Evolutionary conservation across 2,329 filamentous ascomycete species (phyloP), one percentile per base, ranked within the genome.

Genomic region (Pezicula radicicola): DNA sequence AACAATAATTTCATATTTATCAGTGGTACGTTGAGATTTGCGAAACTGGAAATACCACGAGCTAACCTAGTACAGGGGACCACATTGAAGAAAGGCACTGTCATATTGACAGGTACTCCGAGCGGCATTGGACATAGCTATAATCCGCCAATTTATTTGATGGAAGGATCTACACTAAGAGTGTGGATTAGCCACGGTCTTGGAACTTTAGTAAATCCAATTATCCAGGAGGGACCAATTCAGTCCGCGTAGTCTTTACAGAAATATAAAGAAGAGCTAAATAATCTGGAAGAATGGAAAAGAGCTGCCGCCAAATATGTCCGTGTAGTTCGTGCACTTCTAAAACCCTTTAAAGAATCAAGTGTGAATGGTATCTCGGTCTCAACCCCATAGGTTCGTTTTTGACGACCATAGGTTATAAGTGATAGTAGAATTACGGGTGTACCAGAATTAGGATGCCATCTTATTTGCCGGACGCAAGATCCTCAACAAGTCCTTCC

Each of bases 71-170:
- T 68, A 1, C 70, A 75, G 41, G 54, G 54, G 13, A 55, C 54
- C 6, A 55, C 54, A 15, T 39, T 55, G 43, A 44, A 30, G 36
- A 40, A 42, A 35, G 54, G 54, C 9, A 55, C 54, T 8, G 48
- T 55, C 25, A 54, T 55, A 25, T 43, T 55, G 41, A 55, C 54
- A 13, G 54, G 54, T 28, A 54, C 54, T 3, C 54, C 54, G 12
- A 30, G 42, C 18, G 54, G 54, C 7, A 48, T 55, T 40, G 54
- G 51, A 5, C 47, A 46, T 21, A 44, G 40, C 30, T 25, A 47
- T 19, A 41, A 52, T 3, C 53, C 72, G 2, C 66, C 69, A 55
- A 64, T 68, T 46, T 72, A 69, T 54, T 55, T 75, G 42, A 67
- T 65, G 52, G 62, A 63, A 1, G 72, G 73, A 16, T 19, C 16